Conservation (phyloP, 306 rosid species). For the Begonia fuchsioides region DNA sequence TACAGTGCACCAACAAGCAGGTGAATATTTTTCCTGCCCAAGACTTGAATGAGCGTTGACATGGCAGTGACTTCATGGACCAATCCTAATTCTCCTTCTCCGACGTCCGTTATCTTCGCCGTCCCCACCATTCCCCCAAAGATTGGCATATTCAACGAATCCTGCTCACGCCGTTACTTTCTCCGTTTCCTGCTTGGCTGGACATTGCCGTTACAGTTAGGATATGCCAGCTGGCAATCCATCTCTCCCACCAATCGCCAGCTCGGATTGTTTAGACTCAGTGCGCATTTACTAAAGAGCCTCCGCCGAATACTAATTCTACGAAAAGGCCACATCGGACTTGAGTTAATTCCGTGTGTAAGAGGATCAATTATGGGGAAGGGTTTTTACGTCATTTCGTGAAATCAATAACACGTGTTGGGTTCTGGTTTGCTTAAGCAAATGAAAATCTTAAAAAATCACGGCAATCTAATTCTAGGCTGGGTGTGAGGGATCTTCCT, state of each 20-base stretch:
- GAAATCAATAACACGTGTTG: slow-evolving; percentile 13
- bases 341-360: no score
- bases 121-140: no score
- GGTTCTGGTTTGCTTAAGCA: slow-evolving; percentile 24
- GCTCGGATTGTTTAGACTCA: slow-evolving; percentile 14
- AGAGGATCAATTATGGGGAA: no score
- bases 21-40: no score
- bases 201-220: slow-evolving; percentile 13
- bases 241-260: slow-evolving; percentile 26
- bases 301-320: not conserved
- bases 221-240: slow-evolving; percentile 29
- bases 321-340: slow-evolving; percentile 2
- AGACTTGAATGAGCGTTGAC: no score
- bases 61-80: no score
- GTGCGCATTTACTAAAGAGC: not conserved
- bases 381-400: slow-evolving; percentile 5
- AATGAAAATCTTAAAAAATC: slow-evolving; percentile 15
- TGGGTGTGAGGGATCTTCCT: no score
- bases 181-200: slow-evolving; percentile 24
- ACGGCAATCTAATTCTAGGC: slow-evolving; percentile 20
- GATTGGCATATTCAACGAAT: slow-evolving; percentile 4
- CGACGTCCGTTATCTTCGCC: no score
- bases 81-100: no score
- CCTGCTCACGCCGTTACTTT: slow-evolving; percentile 6
- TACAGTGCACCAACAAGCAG: no score